These are phyloP conservation scores for Penicillium digitatum DNA, from an alignment of 2,329 filamentous ascomycete species.

Conservation along the genomic window DNA sequence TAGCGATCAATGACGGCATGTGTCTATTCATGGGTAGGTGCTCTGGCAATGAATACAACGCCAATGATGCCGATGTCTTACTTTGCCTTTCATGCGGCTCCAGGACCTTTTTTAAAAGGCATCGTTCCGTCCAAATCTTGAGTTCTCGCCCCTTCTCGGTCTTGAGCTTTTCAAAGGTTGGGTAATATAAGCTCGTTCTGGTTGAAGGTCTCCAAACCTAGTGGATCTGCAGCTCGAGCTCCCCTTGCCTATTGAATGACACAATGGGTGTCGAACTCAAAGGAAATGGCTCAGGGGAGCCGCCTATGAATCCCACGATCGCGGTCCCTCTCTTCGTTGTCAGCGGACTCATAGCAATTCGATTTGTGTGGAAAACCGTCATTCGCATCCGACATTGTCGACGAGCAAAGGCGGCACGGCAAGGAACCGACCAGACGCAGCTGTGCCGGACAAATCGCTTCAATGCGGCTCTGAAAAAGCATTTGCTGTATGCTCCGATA, in stretches of 20 bases:
- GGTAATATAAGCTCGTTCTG: conserved; percentile 10
- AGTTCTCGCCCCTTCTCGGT: neutral
- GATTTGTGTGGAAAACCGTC: conserved; percentile 25
- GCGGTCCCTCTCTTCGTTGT: conserved; percentile 32
- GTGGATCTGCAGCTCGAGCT: conserved; percentile 2
- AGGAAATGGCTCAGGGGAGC: conserved; percentile 25
- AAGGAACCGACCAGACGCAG: conserved; percentile 21
- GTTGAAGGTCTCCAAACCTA: conserved; percentile 8
- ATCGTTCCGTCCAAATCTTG: neutral
- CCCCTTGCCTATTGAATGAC: conserved; percentile 5
- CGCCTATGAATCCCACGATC: conserved; percentile 32
- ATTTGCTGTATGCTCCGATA: conserved; percentile 58
- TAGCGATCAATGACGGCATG: conserved; percentile 27
- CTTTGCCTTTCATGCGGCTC: neutral
- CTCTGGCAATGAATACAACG: conserved; percentile 14
- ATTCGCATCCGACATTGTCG: conserved; percentile 25
- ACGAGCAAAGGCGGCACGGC: conserved; percentile 20
- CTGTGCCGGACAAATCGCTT: conserved; percentile 15
- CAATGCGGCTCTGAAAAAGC: conserved; percentile 34
- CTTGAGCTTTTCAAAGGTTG: conserved; percentile 10
- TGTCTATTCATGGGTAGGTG: neutral
- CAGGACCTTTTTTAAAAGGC: neutral
- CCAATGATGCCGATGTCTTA: conserved; percentile 2
- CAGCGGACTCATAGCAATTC: conserved; percentile 20
- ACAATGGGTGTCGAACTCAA: conserved; percentile 34